A percentile compares a stretch with the other conserved stretches of the same genome.
phyloP scores from a whole-genome alignment of 108 stramenopile species.

The Seminavis robusta region DNA sequence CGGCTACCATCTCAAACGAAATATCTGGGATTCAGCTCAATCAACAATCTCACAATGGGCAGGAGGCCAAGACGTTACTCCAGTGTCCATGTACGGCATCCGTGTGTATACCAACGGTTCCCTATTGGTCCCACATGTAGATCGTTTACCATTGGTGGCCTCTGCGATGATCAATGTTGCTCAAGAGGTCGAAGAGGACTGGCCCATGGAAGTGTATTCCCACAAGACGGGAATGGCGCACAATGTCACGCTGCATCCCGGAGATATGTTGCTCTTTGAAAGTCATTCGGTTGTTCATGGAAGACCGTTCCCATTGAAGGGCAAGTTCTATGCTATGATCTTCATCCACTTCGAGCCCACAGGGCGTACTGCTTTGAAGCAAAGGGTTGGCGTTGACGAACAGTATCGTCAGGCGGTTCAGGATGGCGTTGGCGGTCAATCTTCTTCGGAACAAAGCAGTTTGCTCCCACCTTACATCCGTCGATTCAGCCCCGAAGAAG shows the following conservation, averaged over 20 bases:
- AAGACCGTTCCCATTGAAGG: conserved; percentile 83
- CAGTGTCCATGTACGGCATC: conserved; percentile 70
- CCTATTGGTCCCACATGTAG: conserved; percentile 84
- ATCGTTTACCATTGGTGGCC: conserved; percentile 69
- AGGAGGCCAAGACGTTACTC: conserved; percentile 51
- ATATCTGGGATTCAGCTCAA: conserved; percentile 50
- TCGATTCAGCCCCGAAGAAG: conserved; percentile 20
- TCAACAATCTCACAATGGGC: too few species aligned
- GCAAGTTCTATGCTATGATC: conserved; percentile 60
- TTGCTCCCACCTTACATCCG: conserved; percentile 12
- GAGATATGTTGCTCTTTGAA: conserved; percentile 90
- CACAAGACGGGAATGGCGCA: conserved; percentile 74
- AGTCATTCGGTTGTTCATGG: conserved; percentile 68
- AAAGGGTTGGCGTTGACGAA: conserved; percentile 15
- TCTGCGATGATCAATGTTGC: conserved; percentile 75
- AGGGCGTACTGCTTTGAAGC: too few species aligned
- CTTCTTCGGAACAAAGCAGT: conserved; percentile 5
- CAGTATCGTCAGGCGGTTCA: conserved; percentile 21
- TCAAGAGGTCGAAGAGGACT: conserved; percentile 63
- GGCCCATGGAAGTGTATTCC: conserved; percentile 86
- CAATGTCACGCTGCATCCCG: conserved; percentile 89
- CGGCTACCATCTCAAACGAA: conserved; percentile 24
- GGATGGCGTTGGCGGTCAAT: conserved; percentile 24
- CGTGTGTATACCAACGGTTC: conserved; percentile 70
- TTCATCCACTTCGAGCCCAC: conserved; percentile 88